Evolutionary conservation across 2,329 filamentous ascomycete genomes (phyloP).

Genomic region (Davidsoniella neocaledoniae): DNA sequence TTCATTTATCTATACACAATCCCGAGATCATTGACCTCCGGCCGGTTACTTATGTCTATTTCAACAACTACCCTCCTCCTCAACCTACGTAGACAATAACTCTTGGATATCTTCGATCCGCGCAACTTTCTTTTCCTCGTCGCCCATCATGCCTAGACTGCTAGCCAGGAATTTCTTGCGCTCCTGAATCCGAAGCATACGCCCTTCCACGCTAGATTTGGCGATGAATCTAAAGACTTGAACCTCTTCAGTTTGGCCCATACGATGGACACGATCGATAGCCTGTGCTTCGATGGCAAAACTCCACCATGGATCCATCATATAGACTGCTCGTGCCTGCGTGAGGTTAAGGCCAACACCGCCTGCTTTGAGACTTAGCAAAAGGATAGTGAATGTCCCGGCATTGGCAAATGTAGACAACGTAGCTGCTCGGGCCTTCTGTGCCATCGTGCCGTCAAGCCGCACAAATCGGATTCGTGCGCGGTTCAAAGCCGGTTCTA

Average conservation of each 20-base stretch:
- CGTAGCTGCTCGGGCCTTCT: slow-evolving; percentile 67
- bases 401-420: slow-evolving; percentile 49
- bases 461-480: slow-evolving; percentile 67
- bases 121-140: slow-evolving; percentile 81
- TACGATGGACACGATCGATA: slow-evolving; percentile 91
- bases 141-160: slow-evolving; percentile 82
- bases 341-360: slow-evolving; percentile 91
- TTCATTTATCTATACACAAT: no score
- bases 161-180: slow-evolving; percentile 95
- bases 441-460: slow-evolving; percentile 78
- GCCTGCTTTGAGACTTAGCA: slow-evolving; percentile 75
- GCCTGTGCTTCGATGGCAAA: slow-evolving; percentile 94
- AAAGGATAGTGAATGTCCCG: slow-evolving; percentile 51
- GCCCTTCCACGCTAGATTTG: slow-evolving; percentile 78
- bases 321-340: slow-evolving; percentile 74
- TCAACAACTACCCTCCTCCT: neutral
- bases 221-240: slow-evolving; percentile 79
- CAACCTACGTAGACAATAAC: slow-evolving; percentile 33
- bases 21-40: no score
- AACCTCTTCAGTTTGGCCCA: slow-evolving; percentile 82
- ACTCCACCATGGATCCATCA: slow-evolving; percentile 99
- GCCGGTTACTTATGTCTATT: no score
- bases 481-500: slow-evolving; percentile 60
- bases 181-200: slow-evolving; percentile 88
- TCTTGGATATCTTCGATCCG: slow-evolving; percentile 90